Conservation (phyloP, 2,329 filamentous ascomycete species). For the Cercospora sp. region DNA sequence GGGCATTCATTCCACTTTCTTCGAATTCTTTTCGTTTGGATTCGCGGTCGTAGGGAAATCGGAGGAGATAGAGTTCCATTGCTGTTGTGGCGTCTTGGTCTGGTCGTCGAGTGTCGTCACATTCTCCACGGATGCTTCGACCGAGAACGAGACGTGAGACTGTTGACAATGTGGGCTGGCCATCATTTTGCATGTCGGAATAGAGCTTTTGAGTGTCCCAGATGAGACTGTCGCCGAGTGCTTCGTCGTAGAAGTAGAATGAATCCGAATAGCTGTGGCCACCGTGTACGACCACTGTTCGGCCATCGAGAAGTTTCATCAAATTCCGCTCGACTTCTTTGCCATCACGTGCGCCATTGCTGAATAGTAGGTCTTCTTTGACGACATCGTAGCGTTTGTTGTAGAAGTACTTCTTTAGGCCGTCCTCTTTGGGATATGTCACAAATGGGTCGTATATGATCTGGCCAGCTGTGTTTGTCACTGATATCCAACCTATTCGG, state of each 20-base stretch:
- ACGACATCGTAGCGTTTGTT: conserved; percentile 11
- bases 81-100: conserved; percentile 16
- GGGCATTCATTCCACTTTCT: background rate
- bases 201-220: conserved; percentile 15
- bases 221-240: background rate
- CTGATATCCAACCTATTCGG: conserved; percentile 13
- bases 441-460: conserved; percentile 14
- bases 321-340: conserved; percentile 14
- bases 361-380: conserved; percentile 9
- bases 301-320: conserved; percentile 7
- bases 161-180: conserved; percentile 1
- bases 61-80: conserved; percentile 16
- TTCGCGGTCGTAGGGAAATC: conserved; percentile 10
- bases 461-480: conserved; percentile 15
- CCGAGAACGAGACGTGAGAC: background rate
- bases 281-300: conserved; percentile 14
- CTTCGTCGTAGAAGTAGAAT: conserved; percentile 12
- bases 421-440: conserved; percentile 13
- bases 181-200: conserved; percentile 10
- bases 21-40: background rate
- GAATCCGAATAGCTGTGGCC: background rate
- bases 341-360: conserved; percentile 8
- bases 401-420: conserved; percentile 8
- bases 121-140: conserved; percentile 1
- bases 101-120: conserved; percentile 2